phyloP scores from a whole-genome alignment of 768 basidiomycete genomes.

The Boletus tomentosulus region DNA sequence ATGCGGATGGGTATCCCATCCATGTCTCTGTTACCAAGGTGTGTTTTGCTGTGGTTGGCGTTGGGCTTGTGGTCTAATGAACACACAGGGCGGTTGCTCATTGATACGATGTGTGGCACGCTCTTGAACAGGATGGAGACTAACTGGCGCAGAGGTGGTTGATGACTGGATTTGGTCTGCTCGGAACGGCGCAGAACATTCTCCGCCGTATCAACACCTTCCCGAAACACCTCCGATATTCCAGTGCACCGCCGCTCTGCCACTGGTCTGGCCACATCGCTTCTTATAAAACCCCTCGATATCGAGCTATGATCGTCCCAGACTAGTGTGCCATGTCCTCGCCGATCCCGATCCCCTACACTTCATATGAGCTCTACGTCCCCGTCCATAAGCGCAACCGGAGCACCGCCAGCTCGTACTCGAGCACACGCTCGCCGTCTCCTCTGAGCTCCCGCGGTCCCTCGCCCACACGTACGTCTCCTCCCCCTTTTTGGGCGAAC shows the following conservation, averaged over 20 bases:
- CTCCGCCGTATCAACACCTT: background rate
- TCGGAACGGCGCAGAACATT: slow-evolving; percentile 17
- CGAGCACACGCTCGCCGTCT: slow-evolving; percentile 12
- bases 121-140: slow-evolving; percentile 2
- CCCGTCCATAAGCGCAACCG: slow-evolving; percentile 38
- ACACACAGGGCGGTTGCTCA: slow-evolving; percentile 58
- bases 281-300: background rate
- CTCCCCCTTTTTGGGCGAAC: too few species aligned
- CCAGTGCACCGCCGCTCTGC: background rate
- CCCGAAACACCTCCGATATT: background rate
- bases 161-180: background rate
- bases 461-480: slow-evolving; percentile 3
- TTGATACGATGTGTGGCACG: slow-evolving; percentile 59
- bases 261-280: background rate
- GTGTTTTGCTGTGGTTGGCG: background rate
- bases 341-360: slow-evolving; percentile 6
- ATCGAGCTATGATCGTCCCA: background rate
- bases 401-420: slow-evolving; percentile 13
- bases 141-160: slow-evolving; percentile 56
- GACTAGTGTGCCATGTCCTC: slow-evolving; percentile 23
- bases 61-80: background rate
- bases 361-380: slow-evolving; percentile 30
- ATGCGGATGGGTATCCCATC: slow-evolving; percentile 55
- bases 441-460: slow-evolving; percentile 6
- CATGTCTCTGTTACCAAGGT: slow-evolving; percentile 88